phyloP scores from a whole-genome alignment of 768 basidiomycete genomes.

The Mycena rebaudengoi region DNA sequence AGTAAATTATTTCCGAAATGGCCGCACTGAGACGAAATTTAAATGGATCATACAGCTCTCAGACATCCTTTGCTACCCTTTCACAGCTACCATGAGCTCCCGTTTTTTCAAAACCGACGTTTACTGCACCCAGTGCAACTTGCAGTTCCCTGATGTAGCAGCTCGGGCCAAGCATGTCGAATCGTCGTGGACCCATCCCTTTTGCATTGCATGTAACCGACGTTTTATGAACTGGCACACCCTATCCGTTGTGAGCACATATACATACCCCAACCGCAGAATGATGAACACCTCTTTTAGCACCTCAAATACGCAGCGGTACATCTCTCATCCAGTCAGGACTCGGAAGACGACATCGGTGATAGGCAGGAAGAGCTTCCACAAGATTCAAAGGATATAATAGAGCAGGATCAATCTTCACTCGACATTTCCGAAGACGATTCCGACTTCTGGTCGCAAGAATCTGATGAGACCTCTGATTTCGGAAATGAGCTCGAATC shows the following conservation, averaged over 20 bases:
- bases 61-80: no score
- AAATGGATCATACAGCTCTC: no score
- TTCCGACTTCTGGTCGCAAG: slow-evolving; percentile 18
- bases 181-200: slow-evolving; percentile 7
- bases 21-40: no score
- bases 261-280: background rate
- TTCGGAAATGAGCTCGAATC: slow-evolving; percentile 11
- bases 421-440: background rate
- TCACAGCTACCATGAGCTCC: background rate
- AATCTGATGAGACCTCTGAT: slow-evolving; percentile 14
- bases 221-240: slow-evolving; percentile 12
- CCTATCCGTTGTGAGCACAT: slow-evolving; percentile 10
- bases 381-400: no score
- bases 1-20: no score
- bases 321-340: background rate
- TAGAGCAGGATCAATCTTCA: background rate
- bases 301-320: slow-evolving; percentile 16
- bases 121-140: slow-evolving; percentile 12
- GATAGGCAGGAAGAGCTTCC: slow-evolving; percentile 14
- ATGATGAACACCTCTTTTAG: background rate
- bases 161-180: slow-evolving; percentile 15
- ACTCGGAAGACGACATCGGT: background rate
- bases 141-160: slow-evolving; percentile 5
- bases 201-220: slow-evolving; percentile 11
- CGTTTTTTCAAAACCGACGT: background rate